Base-by-base conservation (phyloP, 208 protist genomes). In the Herpetomonas tarakana region DNA sequence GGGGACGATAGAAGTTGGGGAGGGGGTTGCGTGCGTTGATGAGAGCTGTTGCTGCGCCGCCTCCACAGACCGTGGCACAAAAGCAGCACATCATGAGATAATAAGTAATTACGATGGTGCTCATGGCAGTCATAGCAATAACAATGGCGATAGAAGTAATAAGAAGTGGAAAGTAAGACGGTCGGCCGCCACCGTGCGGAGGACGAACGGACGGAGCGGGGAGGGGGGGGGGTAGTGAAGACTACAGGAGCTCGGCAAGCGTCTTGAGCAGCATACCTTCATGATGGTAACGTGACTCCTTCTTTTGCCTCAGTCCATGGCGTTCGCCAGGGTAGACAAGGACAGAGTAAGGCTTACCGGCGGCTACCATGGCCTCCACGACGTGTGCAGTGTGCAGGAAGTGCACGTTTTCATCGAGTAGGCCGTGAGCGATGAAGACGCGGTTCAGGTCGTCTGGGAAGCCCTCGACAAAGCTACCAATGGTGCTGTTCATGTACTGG, bases 381-480 rank as follows among this genome's bases (percentile, higher is more conserved):
- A 97, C 68, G 27, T 71, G 64, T 45, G 68, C 79, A 26, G 83
- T 90, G 76, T 98, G 62, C 14, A 30, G 58, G 58, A 97, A 96
- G 72, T 97, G 93, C 27, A 98, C 95, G 78, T 97, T 97, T 60
- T 98, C 95, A 68, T 98, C 95, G 19, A 92, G 76, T 18, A 97
- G 58, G 2, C 95, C 95, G 74, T 97, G 93, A 0, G 96, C 81
- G 49, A 98, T 83, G 61, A 93, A 88, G 4, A 98, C 64, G 3
- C 94, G 89, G 65, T 95, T 83, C 31, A 80, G 67, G 29, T 93
- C 88, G 50, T 95, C 84, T 0, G 93, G 91, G 47, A 97, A 94
- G 0, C 79, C 71, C 2, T 58, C 41, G 30, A 74, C 78, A 68
- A 90, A 92, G 31, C 66, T 49, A 19, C 45, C 68, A 52, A 96